These are phyloP conservation scores for Rhizopus delemar DNA, from an alignment of 371 early-diverging fungal species.

Conservation along the genomic window DNA sequence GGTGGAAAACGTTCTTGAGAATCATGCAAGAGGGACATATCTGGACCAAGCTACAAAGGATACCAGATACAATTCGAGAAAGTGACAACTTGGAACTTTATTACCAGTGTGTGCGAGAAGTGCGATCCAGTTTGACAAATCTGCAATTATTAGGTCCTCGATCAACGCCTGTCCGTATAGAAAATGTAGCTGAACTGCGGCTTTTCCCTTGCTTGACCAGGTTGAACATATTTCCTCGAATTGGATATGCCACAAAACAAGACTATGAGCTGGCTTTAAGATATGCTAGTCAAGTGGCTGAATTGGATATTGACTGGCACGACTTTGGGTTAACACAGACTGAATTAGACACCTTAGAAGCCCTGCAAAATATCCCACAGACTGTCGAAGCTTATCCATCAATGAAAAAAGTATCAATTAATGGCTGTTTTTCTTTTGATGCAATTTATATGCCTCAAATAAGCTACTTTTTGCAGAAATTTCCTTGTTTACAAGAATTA, in stretches of 20 bases:
- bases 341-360: not conserved
- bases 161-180: not conserved
- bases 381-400: not conserved
- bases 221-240: not conserved
- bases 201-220: not conserved
- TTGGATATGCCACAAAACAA: not conserved
- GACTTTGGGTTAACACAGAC: not conserved
- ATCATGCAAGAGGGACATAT: not conserved
- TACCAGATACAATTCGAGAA: constrained; percentile 2
- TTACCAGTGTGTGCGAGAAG: not conserved
- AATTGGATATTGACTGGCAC: constrained; percentile 1
- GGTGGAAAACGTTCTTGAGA: not conserved
- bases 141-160: not conserved
- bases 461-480: constrained; percentile 1
- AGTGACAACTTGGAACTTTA: constrained; percentile 1
- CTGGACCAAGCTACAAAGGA: not conserved
- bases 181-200: not conserved
- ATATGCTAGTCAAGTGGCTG: not conserved
- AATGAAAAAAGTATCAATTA: not conserved
- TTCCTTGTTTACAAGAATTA: not conserved
- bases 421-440: not conserved
- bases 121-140: not conserved
- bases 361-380: not conserved
- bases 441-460: not conserved
- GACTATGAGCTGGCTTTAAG: not conserved